A percentile compares a stretch with the other conserved stretches of the same genome.
Evolutionary conservation across 1,139 yeast species (phyloP).

Genomic region (Diutina neorugosa): DNA sequence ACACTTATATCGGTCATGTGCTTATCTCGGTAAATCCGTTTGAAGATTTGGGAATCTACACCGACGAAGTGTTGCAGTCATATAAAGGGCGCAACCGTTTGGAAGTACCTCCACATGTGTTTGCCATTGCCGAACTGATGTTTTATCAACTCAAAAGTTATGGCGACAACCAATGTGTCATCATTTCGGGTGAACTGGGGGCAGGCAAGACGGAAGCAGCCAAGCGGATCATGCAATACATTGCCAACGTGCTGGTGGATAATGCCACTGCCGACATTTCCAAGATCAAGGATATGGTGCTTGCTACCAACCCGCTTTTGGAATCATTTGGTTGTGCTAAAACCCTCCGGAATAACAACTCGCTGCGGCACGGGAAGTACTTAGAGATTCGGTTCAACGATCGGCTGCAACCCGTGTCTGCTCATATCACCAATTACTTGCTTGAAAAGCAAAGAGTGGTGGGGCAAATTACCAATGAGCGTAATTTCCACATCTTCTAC

Average conservation of each 20-base stretch:
- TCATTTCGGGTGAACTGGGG: slow-evolving; percentile 97
- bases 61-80: slow-evolving; percentile 57
- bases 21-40: slow-evolving; percentile 95
- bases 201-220: slow-evolving; percentile 99
- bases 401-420: slow-evolving; percentile 75
- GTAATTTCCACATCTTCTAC: slow-evolving; percentile 95
- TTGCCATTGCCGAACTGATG: slow-evolving; percentile 96
- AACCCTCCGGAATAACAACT: slow-evolving; percentile 89
- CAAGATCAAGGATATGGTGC: slow-evolving; percentile 89
- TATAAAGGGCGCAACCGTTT: slow-evolving; percentile 88
- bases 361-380: slow-evolving; percentile 96
- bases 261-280: slow-evolving; percentile 33
- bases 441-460: slow-evolving; percentile 95
- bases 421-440: slow-evolving; percentile 89
- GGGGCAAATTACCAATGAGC: slow-evolving; percentile 80
- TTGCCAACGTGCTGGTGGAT: slow-evolving; percentile 64
- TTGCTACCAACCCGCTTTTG: slow-evolving; percentile 92
- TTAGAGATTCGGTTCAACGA: slow-evolving; percentile 81
- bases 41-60: slow-evolving; percentile 90
- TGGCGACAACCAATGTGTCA: slow-evolving; percentile 93
- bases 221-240: slow-evolving; percentile 95
- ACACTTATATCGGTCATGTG: slow-evolving; percentile 81
- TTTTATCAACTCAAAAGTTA: slow-evolving; percentile 91
- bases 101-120: slow-evolving; percentile 98
- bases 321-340: slow-evolving; percentile 99